phyloP scores from a whole-genome alignment of 2,329 filamentous ascomycete genomes.

The Ophiostoma ips region DNA sequence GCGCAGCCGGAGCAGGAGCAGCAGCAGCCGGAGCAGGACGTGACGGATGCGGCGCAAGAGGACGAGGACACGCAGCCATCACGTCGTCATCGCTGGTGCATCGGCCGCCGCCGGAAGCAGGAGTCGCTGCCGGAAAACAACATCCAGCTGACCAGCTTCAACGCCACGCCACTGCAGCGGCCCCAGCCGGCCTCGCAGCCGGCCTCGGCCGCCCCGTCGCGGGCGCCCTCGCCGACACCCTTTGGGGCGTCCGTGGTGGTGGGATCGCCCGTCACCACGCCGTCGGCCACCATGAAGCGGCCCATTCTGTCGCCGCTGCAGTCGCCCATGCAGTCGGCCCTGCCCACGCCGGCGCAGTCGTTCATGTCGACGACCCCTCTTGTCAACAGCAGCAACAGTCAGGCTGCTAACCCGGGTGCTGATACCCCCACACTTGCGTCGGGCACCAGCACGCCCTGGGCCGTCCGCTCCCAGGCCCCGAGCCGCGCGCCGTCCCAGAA shows the following conservation, averaged over 20 bases:
- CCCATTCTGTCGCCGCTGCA: slow-evolving; percentile 7
- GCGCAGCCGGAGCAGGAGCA: too few relatives aligned
- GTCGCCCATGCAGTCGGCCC: neutral
- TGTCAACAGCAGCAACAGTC: neutral
- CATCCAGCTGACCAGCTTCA: slow-evolving; percentile 1
- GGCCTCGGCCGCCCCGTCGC: neutral
- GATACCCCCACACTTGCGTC: neutral
- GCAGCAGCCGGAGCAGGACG: too few relatives aligned
- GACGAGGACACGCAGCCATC: neutral
- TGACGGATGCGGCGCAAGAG: neutral
- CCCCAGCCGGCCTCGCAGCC: slow-evolving; percentile 2
- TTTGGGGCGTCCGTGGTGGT: slow-evolving; percentile 2
- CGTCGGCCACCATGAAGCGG: neutral
- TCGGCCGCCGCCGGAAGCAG: neutral
- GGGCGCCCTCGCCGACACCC: neutral
- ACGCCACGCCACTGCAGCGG: neutral
- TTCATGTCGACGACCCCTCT: slow-evolving; percentile 6
- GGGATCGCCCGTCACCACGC: neutral
- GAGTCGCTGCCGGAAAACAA: neutral
- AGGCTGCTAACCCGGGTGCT: neutral
- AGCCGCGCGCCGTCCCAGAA: neutral
- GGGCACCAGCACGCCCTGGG: neutral
- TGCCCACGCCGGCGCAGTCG: slow-evolving; percentile 2
- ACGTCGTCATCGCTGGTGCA: neutral
- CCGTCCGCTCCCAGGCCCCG: neutral